Base-by-base conservation (phyloP, 1,284 basidiomycete genomes). In the Ganoderma sp. region DNA sequence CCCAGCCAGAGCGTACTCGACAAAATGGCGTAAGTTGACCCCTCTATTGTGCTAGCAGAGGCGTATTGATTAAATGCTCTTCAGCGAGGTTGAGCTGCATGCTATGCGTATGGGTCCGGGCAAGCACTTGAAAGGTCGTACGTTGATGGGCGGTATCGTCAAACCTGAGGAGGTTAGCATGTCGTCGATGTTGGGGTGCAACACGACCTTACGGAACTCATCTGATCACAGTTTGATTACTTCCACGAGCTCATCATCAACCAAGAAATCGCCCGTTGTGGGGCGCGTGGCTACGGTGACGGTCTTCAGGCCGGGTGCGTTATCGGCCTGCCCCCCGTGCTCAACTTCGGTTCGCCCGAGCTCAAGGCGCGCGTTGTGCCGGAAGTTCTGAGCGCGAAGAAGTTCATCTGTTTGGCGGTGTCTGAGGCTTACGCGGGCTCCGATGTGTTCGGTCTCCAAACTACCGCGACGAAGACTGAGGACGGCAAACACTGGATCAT, bases 101-200 rank as follows among this genome's bases (percentile, higher is more conserved):
- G 92, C 94, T 3, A 98, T 98, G 96, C 89, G 95, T 61, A 83
- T 98, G 79, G 97, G 97, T 12, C 91, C 91, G 22, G 91, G 91
- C 28, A 90, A 90, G 75, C 96, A 98, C 76, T 83, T 99, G 43
- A 84, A 94, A 76, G 96, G 96, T 3, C 85, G 89, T 37, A 88
- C 85, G 37, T 84, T 98, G 17, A 92, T 96, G 85, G 87, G 88
- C 69, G 97, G 93, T 6, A 78, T 92, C 39, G 90, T 98, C 70
- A 91, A 89, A 75, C 93, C 94, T 9, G 96, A 98, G 79, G 90
- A 97, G 81, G 92, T 90, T 67, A 74, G 85, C 48, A 14, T 73
- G 34, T 37, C 22, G 57, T 5, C 32, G 41, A 48, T 2, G 3
- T 34, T 32, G 14, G 58, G 45, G 43, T 8, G 15, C 32, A 66